phyloP scores from a whole-genome alignment of 2,329 filamentous ascomycete species.

The Trichoderma sp. region DNA sequence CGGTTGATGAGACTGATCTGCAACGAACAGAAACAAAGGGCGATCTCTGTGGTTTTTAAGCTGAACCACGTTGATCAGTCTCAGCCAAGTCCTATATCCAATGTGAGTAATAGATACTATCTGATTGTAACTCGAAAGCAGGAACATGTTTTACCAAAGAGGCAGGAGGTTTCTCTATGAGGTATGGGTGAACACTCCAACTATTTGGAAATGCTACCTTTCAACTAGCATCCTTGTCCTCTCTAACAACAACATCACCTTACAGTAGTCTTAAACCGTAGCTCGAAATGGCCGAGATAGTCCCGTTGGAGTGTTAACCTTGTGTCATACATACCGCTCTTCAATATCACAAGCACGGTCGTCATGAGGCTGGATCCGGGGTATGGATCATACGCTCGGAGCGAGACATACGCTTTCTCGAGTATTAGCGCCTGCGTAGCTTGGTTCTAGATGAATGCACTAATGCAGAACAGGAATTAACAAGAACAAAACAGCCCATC shows the following conservation, averaged over 20 bases:
- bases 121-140: not conserved
- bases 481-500: not conserved
- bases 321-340: not conserved
- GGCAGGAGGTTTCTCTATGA: not conserved
- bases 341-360: not conserved
- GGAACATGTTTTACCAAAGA: not conserved
- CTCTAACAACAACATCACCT: not conserved
- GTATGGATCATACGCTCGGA: not conserved
- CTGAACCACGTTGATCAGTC: not conserved
- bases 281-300: not conserved
- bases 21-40: not conserved
- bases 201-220: constrained; percentile 8
- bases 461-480: not conserved
- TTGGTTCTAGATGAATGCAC: not conserved
- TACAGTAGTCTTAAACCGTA: constrained; percentile 1
- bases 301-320: not conserved
- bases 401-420: not conserved
- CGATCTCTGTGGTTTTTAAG: constrained; percentile 6
- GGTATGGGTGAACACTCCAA: not conserved
- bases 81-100: not conserved
- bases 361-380: not conserved
- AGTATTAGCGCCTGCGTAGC: not conserved
- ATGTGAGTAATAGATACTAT: not conserved
- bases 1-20: not conserved
- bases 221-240: not conserved